Evolutionary conservation across 352 stramenopile species (phyloP).

Genomic region (Phytophthora macrochlamydospora): DNA sequence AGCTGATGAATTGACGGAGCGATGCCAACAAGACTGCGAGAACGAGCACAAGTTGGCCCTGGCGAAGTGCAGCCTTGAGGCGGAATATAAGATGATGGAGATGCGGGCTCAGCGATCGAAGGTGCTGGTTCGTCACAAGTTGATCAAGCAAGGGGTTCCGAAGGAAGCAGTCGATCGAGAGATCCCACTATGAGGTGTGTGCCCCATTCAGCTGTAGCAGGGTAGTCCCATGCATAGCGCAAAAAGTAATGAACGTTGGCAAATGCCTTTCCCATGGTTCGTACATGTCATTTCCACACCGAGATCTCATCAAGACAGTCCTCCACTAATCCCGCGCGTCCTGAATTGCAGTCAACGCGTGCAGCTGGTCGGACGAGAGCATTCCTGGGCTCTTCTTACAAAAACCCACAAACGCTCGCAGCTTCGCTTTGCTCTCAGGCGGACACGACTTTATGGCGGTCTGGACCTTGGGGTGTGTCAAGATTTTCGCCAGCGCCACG

Average conservation of each 20-base stretch:
- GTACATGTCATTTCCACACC: conserved; percentile 1
- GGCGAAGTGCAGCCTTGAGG: conserved; percentile 13
- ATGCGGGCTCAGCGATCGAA: conserved; percentile 1
- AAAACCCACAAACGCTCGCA: conserved; percentile 67
- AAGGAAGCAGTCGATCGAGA: conserved; percentile 6
- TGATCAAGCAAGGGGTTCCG: conserved; percentile 8
- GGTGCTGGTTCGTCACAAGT: conserved; percentile 4
- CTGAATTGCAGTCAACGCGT: conserved; percentile 57
- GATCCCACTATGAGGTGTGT: conserved; percentile 3
- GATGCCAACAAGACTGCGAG: conserved; percentile 2
- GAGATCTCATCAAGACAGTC: background rate
- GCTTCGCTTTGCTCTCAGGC: conserved; percentile 75
- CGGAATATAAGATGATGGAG: conserved; percentile 9
- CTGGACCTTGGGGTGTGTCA: conserved; percentile 86
- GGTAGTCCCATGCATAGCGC: too few species aligned
- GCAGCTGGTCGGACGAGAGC: conserved; percentile 68
- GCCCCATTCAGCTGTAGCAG: background rate
- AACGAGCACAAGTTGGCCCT: conserved; percentile 12
- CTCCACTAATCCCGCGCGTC: conserved; percentile 37
- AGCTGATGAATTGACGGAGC: conserved; percentile 1
- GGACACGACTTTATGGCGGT: conserved; percentile 84
- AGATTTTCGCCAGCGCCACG: conserved; percentile 65
- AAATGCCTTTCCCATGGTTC: background rate
- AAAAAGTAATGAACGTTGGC: background rate
- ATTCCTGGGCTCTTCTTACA: conserved; percentile 70